These are phyloP conservation scores for Escovopsis sp. DNA, from an alignment of 2,329 filamentous ascomycete genomes.

Conservation along the genomic window DNA sequence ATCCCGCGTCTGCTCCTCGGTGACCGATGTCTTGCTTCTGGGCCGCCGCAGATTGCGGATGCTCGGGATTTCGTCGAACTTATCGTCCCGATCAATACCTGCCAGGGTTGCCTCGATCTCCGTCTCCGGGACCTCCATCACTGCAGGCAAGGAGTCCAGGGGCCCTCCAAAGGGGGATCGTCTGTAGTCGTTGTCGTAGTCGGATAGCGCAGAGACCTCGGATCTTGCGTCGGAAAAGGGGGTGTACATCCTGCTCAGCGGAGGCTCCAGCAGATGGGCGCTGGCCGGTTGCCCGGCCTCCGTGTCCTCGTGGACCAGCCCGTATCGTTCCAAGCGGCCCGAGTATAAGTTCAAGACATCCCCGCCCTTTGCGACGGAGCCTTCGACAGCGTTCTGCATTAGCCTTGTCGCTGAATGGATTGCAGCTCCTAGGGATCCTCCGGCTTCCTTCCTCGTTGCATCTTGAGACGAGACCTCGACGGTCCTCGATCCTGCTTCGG, in stretches of 20 bases:
- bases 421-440: constrained; percentile 12
- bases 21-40: constrained; percentile 16
- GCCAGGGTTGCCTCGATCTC: constrained; percentile 18
- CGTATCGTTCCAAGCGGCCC: constrained; percentile 7
- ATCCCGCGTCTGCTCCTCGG: constrained; percentile 30
- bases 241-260: constrained; percentile 6
- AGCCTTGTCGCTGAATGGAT: constrained; percentile 10
- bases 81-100: constrained; percentile 14
- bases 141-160: constrained; percentile 28
- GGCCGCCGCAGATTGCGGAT: constrained; percentile 27
- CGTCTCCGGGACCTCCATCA: constrained; percentile 35
- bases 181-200: constrained; percentile 21
- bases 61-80: constrained; percentile 17
- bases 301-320: constrained; percentile 18
- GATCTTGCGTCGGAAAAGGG: constrained; percentile 2
- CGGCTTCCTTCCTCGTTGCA: constrained; percentile 10
- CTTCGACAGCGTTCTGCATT: constrained; percentile 20
- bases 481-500: too few relatives aligned
- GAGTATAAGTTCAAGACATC: not conserved
- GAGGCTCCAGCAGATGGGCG: constrained; percentile 18
- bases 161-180: constrained; percentile 24
- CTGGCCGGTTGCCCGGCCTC: constrained; percentile 16
- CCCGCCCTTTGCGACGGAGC: constrained; percentile 22
- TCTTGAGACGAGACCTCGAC: too few relatives aligned
- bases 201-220: constrained; percentile 3